phyloP scores from a whole-genome alignment of 225 moss, liverwort and hornwort species.

The Asterella californica region DNA sequence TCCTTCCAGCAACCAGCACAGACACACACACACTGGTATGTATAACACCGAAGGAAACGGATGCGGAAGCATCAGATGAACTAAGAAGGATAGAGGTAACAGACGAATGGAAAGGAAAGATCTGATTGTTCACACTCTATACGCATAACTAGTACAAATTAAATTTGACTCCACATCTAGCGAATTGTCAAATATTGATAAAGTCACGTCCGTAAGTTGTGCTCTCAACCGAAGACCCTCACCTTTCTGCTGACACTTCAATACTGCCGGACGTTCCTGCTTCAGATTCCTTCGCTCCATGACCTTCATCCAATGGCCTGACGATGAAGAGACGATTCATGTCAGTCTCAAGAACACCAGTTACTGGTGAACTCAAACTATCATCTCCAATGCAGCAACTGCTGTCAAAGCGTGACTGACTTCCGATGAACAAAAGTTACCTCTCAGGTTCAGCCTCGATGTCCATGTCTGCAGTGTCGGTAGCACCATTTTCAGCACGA shows the following conservation, averaged over 20 bases:
- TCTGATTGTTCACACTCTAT: background rate
- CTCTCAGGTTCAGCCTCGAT: constrained; percentile 17
- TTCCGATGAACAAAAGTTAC: constrained; percentile 3
- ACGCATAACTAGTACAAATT: background rate
- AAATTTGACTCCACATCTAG: background rate
- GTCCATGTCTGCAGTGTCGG: constrained; percentile 30
- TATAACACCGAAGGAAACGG: too few relatives aligned
- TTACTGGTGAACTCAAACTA: background rate
- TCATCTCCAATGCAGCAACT: background rate
- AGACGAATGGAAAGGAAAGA: background rate
- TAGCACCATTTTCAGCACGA: constrained; percentile 27
- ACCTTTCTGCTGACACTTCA: constrained; percentile 71
- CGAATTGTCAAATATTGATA: background rate
- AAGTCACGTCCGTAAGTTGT: background rate
- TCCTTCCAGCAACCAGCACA: too few relatives aligned
- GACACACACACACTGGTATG: too few relatives aligned
- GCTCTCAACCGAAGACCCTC: background rate
- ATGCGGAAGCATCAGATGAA: too few relatives aligned
- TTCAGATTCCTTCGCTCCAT: background rate
- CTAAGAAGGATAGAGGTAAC: too few relatives aligned
- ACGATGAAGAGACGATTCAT: background rate
- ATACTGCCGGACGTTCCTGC: constrained; percentile 26
- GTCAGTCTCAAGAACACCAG: background rate
- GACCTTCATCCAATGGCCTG: constrained; percentile 3
- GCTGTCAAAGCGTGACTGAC: background rate